phyloP scores from a whole-genome alignment of 1,284 basidiomycete species.

The Marasmius tenuissimus region DNA sequence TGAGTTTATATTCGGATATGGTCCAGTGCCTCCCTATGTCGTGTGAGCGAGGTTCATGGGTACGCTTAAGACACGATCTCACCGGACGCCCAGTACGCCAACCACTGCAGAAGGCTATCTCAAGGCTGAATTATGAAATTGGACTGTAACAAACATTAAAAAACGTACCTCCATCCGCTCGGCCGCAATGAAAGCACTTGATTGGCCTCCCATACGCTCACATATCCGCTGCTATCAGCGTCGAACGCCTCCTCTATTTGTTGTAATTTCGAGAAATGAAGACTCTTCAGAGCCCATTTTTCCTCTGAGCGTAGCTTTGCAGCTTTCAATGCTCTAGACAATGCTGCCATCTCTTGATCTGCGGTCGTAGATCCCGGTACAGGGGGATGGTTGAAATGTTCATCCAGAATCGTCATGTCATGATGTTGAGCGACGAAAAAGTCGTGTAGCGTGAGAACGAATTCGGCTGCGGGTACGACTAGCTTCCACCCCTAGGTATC shows the following conservation, averaged over 20 bases:
- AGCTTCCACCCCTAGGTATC: conserved; percentile 6
- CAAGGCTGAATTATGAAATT: not conserved
- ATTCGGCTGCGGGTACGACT: conserved; percentile 5
- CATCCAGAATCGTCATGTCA: conserved; percentile 1
- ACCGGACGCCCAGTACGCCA: conserved; percentile 16
- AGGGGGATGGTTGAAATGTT: not conserved
- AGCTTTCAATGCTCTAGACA: conserved; percentile 2
- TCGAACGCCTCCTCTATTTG: conserved; percentile 12
- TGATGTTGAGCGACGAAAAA: conserved; percentile 2
- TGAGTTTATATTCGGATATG: conserved; percentile 8
- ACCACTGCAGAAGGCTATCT: conserved; percentile 11
- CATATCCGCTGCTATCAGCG: conserved; percentile 11
- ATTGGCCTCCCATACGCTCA: conserved; percentile 12
- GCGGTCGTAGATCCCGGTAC: not conserved
- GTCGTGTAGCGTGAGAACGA: conserved; percentile 7
- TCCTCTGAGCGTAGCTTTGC: conserved; percentile 8
- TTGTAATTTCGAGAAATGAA: conserved; percentile 3
- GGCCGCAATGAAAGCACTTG: conserved; percentile 3
- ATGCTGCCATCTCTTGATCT: not conserved
- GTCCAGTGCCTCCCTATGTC: conserved; percentile 10
- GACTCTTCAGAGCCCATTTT: conserved; percentile 11
- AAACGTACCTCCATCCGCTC: conserved; percentile 8
- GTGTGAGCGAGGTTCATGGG: not conserved
- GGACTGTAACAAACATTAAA: not conserved
- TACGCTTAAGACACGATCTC: not conserved